Conservation (phyloP, 2,329 filamentous ascomycete species). For the Arthrobotrys sinensis region DNA sequence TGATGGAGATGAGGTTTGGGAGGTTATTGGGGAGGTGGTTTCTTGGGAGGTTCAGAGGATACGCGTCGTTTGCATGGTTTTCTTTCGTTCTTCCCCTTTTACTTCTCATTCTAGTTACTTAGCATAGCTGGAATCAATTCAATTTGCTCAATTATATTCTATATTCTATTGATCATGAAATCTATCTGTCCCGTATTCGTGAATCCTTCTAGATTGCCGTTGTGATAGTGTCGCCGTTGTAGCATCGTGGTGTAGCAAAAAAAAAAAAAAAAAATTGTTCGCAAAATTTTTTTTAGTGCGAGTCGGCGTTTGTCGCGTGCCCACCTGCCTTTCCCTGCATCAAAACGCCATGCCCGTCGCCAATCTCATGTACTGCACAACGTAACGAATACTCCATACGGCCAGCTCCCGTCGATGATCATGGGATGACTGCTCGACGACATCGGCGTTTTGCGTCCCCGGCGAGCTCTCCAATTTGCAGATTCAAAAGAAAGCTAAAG, state of each 20-base stretch:
- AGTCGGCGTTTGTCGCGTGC: slow-evolving; percentile 27
- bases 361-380: slow-evolving; percentile 3
- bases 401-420: not conserved
- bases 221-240: not conserved
- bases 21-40: slow-evolving; percentile 37
- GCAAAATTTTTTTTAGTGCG: not conserved
- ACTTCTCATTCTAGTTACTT: not conserved
- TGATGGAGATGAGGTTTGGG: slow-evolving; percentile 25
- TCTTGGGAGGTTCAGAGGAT: slow-evolving; percentile 24
- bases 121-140: not conserved
- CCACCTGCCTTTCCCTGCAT: not conserved
- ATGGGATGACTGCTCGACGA: not conserved
- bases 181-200: not conserved
- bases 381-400: slow-evolving; percentile 6
- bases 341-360: not conserved
- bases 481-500: no score
- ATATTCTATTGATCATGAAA: not conserved
- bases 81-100: not conserved
- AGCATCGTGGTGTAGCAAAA: not conserved
- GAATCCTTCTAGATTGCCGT: no score
- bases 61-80: slow-evolving; percentile 13
- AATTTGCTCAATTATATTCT: slow-evolving; percentile 20
- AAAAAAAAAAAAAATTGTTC: not conserved
- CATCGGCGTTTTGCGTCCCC: slow-evolving; percentile 35
- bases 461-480: slow-evolving; percentile 41